phyloP scores from a whole-genome alignment of 768 basidiomycete species.

The Agrocybe praecox region DNA sequence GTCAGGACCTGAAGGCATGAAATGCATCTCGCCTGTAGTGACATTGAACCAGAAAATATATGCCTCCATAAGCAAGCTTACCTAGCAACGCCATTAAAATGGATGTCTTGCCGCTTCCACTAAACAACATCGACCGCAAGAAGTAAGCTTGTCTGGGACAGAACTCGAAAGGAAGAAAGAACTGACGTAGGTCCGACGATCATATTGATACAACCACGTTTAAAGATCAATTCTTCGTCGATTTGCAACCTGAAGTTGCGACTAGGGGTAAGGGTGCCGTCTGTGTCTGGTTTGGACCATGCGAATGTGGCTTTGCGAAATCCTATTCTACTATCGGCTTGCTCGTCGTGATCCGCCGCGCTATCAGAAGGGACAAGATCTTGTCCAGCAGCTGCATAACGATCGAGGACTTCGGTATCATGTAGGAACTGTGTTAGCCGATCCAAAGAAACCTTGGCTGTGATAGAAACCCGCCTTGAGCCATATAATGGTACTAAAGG shows the following conservation, averaged over 20 bases:
- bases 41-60: background rate
- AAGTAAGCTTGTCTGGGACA: background rate
- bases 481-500: background rate
- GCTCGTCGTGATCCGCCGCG: background rate
- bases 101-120: slow-evolving; percentile 59
- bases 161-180: background rate
- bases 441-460: slow-evolving; percentile 66
- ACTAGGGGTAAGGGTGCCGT: slow-evolving; percentile 32
- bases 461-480: slow-evolving; percentile 5
- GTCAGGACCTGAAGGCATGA: slow-evolving; percentile 47
- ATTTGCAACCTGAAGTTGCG: slow-evolving; percentile 53
- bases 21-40: slow-evolving; percentile 64
- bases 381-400: slow-evolving; percentile 25
- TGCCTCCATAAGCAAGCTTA: background rate
- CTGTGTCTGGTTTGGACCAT: slow-evolving; percentile 46
- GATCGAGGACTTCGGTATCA: slow-evolving; percentile 52
- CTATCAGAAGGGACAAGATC: background rate
- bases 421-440: slow-evolving; percentile 47
- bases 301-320: slow-evolving; percentile 54
- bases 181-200: slow-evolving; percentile 56
- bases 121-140: slow-evolving; percentile 3
- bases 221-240: slow-evolving; percentile 56
- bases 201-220: slow-evolving; percentile 51
- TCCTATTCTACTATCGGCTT: slow-evolving; percentile 38
- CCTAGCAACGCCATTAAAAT: slow-evolving; percentile 61